These are phyloP conservation scores for Creolimax fragrantissima DNA, from an alignment of 78 protist genomes.

Conservation along the genomic window DNA sequence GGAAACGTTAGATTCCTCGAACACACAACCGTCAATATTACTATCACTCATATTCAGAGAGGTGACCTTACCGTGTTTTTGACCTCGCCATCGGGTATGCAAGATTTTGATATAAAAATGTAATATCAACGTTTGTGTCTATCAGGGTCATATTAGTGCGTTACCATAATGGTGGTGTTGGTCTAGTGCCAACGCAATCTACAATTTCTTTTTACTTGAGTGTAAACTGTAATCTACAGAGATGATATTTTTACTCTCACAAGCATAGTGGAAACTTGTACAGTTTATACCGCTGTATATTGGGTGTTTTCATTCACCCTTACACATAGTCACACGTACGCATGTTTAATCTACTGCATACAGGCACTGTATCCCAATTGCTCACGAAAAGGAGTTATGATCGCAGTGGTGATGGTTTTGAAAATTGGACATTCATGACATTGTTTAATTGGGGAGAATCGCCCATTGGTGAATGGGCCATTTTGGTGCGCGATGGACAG, in stretches of 20 bases:
- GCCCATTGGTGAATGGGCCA: neutral
- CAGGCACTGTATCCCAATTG: slow-evolving; percentile 2
- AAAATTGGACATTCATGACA: slow-evolving; percentile 19
- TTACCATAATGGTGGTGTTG: too few species aligned
- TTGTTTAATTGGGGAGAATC: slow-evolving; percentile 19
- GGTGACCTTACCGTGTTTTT: neutral
- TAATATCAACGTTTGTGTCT: too few species aligned
- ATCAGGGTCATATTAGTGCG: too few species aligned
- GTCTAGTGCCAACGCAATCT: too few species aligned
- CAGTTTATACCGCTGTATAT: too few species aligned
- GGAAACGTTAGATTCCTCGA: neutral
- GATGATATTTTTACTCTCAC: too few species aligned
- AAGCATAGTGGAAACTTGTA: too few species aligned
- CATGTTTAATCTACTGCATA: too few species aligned
- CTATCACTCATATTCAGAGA: neutral
- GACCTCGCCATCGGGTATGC: neutral
- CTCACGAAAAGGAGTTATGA: neutral
- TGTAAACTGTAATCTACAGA: too few species aligned
- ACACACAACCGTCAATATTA: neutral
- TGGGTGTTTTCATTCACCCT: too few species aligned
- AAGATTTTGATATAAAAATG: neutral
- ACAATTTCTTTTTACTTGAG: too few species aligned
- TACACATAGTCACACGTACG: too few species aligned
- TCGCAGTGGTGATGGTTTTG: neutral
- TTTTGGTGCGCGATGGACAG: neutral